Percentiles rank a stretch among this genome's conserved stretches.
phyloP scores from a whole-genome alignment of 2,329 filamentous ascomycete genomes.

The Fulvia fulva region DNA sequence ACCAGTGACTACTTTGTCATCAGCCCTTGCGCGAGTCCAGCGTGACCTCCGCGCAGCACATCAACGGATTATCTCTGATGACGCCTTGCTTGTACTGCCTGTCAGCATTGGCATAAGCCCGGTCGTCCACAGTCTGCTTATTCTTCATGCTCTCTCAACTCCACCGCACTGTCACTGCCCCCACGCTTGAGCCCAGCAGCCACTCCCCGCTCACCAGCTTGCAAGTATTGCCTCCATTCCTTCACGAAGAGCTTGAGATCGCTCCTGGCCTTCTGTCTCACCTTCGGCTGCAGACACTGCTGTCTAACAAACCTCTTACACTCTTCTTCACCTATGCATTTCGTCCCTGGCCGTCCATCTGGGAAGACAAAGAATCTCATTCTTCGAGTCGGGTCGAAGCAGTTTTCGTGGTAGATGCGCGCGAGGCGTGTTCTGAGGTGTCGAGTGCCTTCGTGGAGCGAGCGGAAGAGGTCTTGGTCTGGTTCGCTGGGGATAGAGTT shows the following conservation, averaged over 20 bases:
- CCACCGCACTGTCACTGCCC: neutral
- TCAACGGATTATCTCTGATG: slow-evolving; percentile 21
- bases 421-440: neutral
- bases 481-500: neutral
- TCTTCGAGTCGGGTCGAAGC: neutral
- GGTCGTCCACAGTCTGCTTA: slow-evolving; percentile 15
- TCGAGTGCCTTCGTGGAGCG: neutral
- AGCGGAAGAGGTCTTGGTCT: neutral
- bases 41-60: slow-evolving; percentile 20
- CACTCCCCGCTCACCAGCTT: neutral
- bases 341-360: neutral
- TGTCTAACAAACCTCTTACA: neutral
- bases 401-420: slow-evolving; percentile 3
- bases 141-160: neutral
- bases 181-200: neutral
- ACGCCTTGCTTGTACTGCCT: slow-evolving; percentile 23
- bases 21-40: neutral
- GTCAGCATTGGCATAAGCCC: slow-evolving; percentile 24
- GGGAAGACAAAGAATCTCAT: neutral
- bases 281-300: neutral
- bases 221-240: neutral
- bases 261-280: neutral
- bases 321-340: neutral
- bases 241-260: neutral
- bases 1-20: too few species aligned